Base-by-base conservation (phyloP, 345 rosid species). In the Lepidium sativum region DNA sequence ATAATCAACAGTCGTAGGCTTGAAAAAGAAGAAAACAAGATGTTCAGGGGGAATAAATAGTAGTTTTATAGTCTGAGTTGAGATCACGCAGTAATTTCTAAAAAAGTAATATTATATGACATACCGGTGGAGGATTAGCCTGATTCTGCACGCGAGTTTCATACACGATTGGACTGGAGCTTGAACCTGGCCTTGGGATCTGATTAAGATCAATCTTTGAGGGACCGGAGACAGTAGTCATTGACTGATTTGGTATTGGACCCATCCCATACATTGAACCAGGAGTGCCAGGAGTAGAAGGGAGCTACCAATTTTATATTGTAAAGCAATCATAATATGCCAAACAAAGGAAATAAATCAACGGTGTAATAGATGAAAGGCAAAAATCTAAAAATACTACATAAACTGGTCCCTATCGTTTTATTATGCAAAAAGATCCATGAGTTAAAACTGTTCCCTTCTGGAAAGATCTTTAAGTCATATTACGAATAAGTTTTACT, bases 1-100 rank as follows among this genome's bases (percentile, higher is more conserved):
- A 79, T 82, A 94, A 68, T 94, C 97, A 69, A 84, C 87, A 42
- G 91, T 83, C 11, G 90, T 89, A 60, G 97, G 92, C 99, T 94
- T 82, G 67, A 61, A 61, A 53, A 25, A 34, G 10, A 18, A 47
- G 76, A 61, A 31, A 21, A 77, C 16, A 54, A 39, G 64, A 60
- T 41, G 59, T 51, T 67, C 65, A 61, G 27, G 42, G 54, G 20
- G 38, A 43, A 60, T 11, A 29, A 39, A 29, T 31, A 42, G 6
- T 29, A 57, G 9, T 18, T 48, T 15, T 31, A 9, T 40, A 42
- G 14, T 41, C 53, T 41, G 61, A 42, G 48, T 31, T 39, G 10
- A 52, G 29, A 59, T 59, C 9, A 32, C 50, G 41, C 47, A 45
- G 37, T 51, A 64, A 37, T 18, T 11, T 20, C 50, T 11, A 52